These are phyloP conservation scores for Ochromonas danica DNA, from an alignment of 108 stramenopile species.

Conservation along the genomic window DNA sequence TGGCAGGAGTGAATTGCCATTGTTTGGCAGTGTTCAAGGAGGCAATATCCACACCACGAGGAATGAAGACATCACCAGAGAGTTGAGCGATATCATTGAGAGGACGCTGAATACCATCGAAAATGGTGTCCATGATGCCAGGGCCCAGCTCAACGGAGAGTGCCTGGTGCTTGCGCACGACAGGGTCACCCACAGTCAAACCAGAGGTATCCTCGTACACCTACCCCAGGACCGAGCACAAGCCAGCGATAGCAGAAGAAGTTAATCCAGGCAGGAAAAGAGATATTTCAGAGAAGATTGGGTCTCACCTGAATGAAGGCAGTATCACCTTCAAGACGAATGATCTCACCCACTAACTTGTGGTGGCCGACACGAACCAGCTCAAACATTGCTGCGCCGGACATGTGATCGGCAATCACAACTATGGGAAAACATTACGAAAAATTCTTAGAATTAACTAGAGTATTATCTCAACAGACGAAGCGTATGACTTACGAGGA, in stretches of 20 bases:
- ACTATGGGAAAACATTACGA: slow-evolving; percentile 57
- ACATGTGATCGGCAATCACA: slow-evolving; percentile 97
- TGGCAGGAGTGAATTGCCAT: slow-evolving; percentile 87
- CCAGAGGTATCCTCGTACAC: slow-evolving; percentile 59
- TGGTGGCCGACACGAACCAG: slow-evolving; percentile 97
- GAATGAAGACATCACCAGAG: slow-evolving; percentile 19
- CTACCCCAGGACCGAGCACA: too few relatives aligned
- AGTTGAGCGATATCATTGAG: slow-evolving; percentile 72
- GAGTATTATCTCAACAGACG: background rate
- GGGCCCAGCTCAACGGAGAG: slow-evolving; percentile 96
- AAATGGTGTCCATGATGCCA: slow-evolving; percentile 99
- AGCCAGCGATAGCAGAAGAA: too few relatives aligned
- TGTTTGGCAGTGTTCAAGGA: slow-evolving; percentile 77
- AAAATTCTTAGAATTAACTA: background rate
- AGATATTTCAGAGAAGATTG: too few relatives aligned
- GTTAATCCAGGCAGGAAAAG: too few relatives aligned
- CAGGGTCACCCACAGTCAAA: slow-evolving; percentile 93
- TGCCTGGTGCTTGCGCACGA: slow-evolving; percentile 88
- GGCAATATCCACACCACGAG: slow-evolving; percentile 89
- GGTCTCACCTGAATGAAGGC: slow-evolving; percentile 94
- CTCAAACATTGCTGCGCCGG: slow-evolving; percentile 94
- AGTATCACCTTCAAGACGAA: slow-evolving; percentile 98
- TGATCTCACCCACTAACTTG: slow-evolving; percentile 99
- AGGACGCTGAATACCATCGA: slow-evolving; percentile 99
- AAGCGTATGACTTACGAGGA: slow-evolving; percentile 47